Conservation (phyloP, 352 stramenopile genomes). For the Phytophthora pini region DNA sequence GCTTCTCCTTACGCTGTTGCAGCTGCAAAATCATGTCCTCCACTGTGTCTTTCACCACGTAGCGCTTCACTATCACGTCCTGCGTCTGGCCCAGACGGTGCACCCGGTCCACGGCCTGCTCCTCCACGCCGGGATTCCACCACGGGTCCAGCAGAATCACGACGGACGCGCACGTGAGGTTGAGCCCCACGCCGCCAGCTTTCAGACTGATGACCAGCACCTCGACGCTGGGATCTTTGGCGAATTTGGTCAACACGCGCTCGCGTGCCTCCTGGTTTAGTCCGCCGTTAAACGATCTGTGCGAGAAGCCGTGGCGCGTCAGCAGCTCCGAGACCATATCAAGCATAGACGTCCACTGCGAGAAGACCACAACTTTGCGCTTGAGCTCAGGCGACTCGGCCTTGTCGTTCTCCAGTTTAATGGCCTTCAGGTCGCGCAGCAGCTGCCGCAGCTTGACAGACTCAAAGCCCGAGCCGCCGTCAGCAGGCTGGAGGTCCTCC, state of each 20-base stretch:
- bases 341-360: conserved; percentile 91
- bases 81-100: conserved; percentile 89
- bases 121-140: conserved; percentile 95
- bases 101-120: conserved; percentile 95
- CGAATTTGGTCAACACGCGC: conserved; percentile 74
- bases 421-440: conserved; percentile 62
- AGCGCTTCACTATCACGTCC: conserved; percentile 90
- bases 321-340: conserved; percentile 79
- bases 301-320: conserved; percentile 48
- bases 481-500: neutral
- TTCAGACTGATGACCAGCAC: conserved; percentile 91
- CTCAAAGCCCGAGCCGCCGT: conserved; percentile 48
- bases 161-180: conserved; percentile 89
- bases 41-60: conserved; percentile 89
- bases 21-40: conserved; percentile 93
- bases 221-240: conserved; percentile 52
- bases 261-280: conserved; percentile 77
- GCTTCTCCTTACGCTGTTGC: conserved; percentile 89
- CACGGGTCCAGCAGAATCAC: conserved; percentile 93
- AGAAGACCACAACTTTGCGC: conserved; percentile 91
- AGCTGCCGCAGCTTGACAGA: conserved; percentile 79
- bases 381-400: conserved; percentile 30
- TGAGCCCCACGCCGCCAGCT: conserved; percentile 91
- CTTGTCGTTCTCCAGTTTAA: conserved; percentile 60
- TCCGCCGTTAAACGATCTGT: conserved; percentile 78